Evolutionary conservation across 176 grass and related monocot species (phyloP).

Genomic region (Olyra latifolia): DNA sequence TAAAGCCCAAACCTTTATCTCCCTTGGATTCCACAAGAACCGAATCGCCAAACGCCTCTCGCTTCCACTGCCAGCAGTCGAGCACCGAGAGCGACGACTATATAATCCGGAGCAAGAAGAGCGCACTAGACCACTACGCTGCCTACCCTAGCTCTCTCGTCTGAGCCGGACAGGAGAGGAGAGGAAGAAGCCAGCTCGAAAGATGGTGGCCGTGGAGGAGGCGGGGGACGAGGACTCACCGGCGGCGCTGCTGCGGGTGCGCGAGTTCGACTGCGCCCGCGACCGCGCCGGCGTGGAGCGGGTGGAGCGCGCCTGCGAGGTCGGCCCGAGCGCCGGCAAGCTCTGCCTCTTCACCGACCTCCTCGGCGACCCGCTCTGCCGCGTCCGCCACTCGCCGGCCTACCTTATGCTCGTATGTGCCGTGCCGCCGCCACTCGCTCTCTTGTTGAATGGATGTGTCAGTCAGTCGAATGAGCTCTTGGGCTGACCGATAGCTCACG

Average conservation of each 20-base stretch:
- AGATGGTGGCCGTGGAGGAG: constrained; percentile 6
- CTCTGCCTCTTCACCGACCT: constrained; percentile 80
- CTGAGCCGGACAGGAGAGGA: background rate
- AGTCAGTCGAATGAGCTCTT: background rate
- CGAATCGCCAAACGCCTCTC: too few relatives aligned
- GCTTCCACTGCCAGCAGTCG: too few relatives aligned
- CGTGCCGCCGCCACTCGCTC: background rate
- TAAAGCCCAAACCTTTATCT: too few relatives aligned
- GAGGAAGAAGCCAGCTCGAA: background rate
- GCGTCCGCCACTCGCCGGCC: constrained; percentile 68
- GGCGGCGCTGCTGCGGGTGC: background rate
- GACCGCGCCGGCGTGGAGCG: constrained; percentile 45
- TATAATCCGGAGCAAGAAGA: background rate
- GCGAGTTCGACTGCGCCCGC: constrained; percentile 46
- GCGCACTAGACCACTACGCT: background rate
- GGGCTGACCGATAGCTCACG: background rate
- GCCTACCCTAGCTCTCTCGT: background rate
- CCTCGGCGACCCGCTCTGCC: constrained; percentile 79
- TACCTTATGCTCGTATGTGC: constrained; percentile 74
- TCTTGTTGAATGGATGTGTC: background rate
- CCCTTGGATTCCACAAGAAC: too few relatives aligned
- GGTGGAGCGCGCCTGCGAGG: constrained; percentile 66
- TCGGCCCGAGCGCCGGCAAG: constrained; percentile 51
- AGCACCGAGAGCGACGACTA: background rate
- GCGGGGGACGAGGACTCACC: background rate